Evolutionary conservation across 1,284 basidiomycete genomes (phyloP).

Genomic region (Sanghuangporus weigelae): DNA sequence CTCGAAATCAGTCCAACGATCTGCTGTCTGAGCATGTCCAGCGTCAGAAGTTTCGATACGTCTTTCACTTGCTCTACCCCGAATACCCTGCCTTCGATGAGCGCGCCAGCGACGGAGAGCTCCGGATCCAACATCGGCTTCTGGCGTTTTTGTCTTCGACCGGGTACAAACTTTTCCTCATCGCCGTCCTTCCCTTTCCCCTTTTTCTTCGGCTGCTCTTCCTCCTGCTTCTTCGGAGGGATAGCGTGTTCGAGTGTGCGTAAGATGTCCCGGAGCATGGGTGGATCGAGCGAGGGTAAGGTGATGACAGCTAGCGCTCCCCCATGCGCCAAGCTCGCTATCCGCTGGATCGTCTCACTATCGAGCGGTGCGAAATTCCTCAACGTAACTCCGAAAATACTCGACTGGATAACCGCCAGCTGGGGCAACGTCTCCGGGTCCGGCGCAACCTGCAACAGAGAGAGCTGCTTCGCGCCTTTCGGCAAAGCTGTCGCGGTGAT

Average conservation of each 20-base stretch:
- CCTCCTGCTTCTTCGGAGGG: conserved; percentile 44
- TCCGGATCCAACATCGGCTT: conserved; percentile 52
- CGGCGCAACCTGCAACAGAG: conserved; percentile 25
- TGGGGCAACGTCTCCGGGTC: conserved; percentile 32
- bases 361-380: conserved; percentile 54
- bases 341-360: conserved; percentile 38
- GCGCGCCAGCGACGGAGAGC: conserved; percentile 64
- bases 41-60: conserved; percentile 61
- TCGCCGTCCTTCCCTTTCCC: conserved; percentile 47
- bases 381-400: conserved; percentile 67
- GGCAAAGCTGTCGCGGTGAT: conserved; percentile 48
- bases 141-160: conserved; percentile 55
- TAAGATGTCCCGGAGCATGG: conserved; percentile 59
- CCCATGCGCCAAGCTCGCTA: conserved; percentile 45
- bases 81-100: conserved; percentile 70
- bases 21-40: conserved; percentile 69
- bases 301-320: conserved; percentile 64
- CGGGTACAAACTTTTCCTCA: conserved; percentile 58
- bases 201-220: conserved; percentile 42
- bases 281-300: conserved; percentile 65
- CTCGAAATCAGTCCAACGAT: conserved; percentile 70
- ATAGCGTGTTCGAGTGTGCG: conserved; percentile 63
- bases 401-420: conserved; percentile 62
- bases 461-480: conserved; percentile 32
- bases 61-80: conserved; percentile 49